phyloP scores from a whole-genome alignment of 192 early-diverging fungal species.

The Gorgonomyces haynaldii region DNA sequence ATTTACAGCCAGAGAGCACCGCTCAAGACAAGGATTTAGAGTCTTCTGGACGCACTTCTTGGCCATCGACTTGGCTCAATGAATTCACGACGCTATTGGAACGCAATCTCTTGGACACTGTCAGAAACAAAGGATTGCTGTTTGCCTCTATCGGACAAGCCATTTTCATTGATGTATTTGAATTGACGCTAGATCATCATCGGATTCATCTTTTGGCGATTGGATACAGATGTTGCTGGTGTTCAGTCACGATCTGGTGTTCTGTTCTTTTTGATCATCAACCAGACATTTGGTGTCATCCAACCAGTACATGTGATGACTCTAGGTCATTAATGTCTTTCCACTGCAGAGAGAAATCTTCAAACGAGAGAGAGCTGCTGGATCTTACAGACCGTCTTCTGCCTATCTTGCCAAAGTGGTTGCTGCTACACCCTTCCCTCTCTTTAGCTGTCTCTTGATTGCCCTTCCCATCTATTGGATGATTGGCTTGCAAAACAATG shows the following conservation, averaged over 20 bases:
- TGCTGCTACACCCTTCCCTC: conserved; percentile 1
- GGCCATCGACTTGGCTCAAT: conserved; percentile 19
- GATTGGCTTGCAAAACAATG: conserved; percentile 6
- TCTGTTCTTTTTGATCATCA: conserved; percentile 50
- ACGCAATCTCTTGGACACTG: conserved; percentile 25
- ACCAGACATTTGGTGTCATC: conserved; percentile 41
- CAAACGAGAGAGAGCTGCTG: conserved; percentile 49
- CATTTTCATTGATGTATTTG: conserved; percentile 14
- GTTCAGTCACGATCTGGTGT: conserved; percentile 49
- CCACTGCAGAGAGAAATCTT: conserved; percentile 42
- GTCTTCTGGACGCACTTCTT: not conserved
- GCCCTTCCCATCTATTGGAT: conserved; percentile 10
- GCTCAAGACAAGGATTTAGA: not conserved
- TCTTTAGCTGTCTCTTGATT: conserved; percentile 7
- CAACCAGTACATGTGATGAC: too few species aligned
- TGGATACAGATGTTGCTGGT: conserved; percentile 29
- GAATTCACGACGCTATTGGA: conserved; percentile 38
- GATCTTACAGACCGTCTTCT: conserved; percentile 49
- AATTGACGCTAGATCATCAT: conserved; percentile 41
- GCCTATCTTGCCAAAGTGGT: conserved; percentile 45
- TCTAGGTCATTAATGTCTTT: conserved; percentile 7
- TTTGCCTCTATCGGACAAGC: conserved; percentile 9
- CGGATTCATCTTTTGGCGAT: conserved; percentile 46
- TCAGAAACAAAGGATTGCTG: conserved; percentile 2
- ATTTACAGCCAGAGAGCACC: not conserved